Percentiles rank a stretch among this genome's conserved stretches.
phyloP scores from a whole-genome alignment of 768 basidiomycete genomes.

The Naganishia antarctica region DNA sequence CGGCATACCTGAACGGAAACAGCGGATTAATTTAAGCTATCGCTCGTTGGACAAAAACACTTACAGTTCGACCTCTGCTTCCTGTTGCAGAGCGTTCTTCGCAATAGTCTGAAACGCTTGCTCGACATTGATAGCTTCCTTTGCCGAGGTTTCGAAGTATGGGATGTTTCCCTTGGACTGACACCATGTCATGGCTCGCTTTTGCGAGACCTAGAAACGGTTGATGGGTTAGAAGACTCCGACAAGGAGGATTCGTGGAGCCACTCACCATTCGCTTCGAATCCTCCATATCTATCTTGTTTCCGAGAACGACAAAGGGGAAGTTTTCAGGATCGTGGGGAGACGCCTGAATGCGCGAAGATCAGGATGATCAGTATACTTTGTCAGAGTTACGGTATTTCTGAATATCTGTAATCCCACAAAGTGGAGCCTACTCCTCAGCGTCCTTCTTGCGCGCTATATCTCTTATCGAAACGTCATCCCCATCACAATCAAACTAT shows the following conservation, averaged over 20 bases:
- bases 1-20: slow-evolving; percentile 67
- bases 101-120: slow-evolving; percentile 99
- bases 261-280: slow-evolving; percentile 75
- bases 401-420: background rate
- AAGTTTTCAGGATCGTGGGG: slow-evolving; percentile 99
- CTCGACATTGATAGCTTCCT: slow-evolving; percentile 99
- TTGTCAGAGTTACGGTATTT: no score
- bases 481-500: no score
- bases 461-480: no score
- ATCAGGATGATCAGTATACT: background rate
- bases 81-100: slow-evolving; percentile 98
- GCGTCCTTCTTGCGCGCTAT: no score
- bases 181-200: slow-evolving; percentile 99
- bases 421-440: background rate
- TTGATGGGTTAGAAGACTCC: background rate
- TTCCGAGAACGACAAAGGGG: slow-evolving; percentile 98
- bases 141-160: slow-evolving; percentile 99
- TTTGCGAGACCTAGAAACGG: slow-evolving; percentile 81
- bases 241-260: slow-evolving; percentile 5
- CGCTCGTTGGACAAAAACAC: slow-evolving; percentile 40
- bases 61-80: slow-evolving; percentile 90
- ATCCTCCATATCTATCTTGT: slow-evolving; percentile 99
- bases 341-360: slow-evolving; percentile 76
- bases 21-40: background rate
- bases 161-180: slow-evolving; percentile 99